Conservation (phyloP, 768 basidiomycete genomes). For the Trichaptum fuscoviolaceum region DNA sequence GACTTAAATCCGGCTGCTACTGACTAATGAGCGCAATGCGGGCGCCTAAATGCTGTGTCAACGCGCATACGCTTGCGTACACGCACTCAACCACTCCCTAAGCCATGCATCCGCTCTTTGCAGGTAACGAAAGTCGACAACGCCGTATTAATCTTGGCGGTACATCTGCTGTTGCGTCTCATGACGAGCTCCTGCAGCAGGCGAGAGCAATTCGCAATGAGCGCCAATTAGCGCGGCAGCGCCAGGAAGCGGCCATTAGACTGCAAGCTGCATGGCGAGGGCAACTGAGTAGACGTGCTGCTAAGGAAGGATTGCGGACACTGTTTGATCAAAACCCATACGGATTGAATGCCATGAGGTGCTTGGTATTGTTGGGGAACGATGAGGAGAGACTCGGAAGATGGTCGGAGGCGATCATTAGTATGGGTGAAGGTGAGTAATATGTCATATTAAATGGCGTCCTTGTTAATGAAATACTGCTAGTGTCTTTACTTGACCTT, state of each 20-base stretch:
- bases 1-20: no score
- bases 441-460: background rate
- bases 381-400: conserved; percentile 26
- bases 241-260: conserved; percentile 50
- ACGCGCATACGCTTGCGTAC: background rate
- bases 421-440: conserved; percentile 21
- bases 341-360: conserved; percentile 54
- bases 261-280: conserved; percentile 75
- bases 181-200: conserved; percentile 52
- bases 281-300: conserved; percentile 31
- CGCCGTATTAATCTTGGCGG: conserved; percentile 79
- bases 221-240: conserved; percentile 47
- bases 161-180: conserved; percentile 41
- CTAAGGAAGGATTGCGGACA: conserved; percentile 40
- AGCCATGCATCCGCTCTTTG: conserved; percentile 40
- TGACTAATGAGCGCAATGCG: no score
- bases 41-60: background rate
- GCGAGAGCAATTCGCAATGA: conserved; percentile 58
- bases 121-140: conserved; percentile 41
- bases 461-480: background rate
- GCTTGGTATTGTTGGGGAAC: conserved; percentile 55
- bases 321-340: conserved; percentile 49
- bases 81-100: background rate
- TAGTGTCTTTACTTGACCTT: conserved; percentile 38
- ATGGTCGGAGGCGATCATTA: conserved; percentile 25